Conservation (phyloP, 805 yeast genomes). For the Spathaspora sp. region DNA sequence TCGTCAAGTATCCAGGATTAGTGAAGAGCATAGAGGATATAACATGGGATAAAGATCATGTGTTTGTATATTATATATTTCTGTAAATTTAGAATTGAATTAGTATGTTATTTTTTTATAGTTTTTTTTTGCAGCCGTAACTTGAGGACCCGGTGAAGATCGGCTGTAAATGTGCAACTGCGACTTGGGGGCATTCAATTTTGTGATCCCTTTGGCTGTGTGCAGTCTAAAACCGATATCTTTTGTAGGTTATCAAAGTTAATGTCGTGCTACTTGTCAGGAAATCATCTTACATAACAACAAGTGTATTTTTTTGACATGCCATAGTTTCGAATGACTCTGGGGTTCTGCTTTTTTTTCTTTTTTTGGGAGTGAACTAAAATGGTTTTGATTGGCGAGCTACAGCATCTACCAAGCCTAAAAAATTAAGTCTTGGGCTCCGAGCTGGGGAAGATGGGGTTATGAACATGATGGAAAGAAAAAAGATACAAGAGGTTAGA, state of each 20-base stretch:
- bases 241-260: not conserved
- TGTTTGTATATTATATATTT: not conserved
- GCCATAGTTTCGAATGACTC: not conserved
- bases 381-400: not conserved
- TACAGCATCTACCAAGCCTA: not conserved
- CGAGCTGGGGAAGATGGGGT: not conserved
- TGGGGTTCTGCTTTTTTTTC: not conserved
- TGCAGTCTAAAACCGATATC: not conserved
- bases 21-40: conserved; percentile 10
- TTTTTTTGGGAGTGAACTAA: not conserved
- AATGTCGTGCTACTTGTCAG: not conserved
- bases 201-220: too few relatives aligned
- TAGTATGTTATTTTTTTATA: not conserved
- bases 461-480: not conserved
- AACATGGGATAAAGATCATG: not conserved
- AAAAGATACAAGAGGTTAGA: not conserved
- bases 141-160: not conserved
- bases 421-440: not conserved
- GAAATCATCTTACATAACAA: too few relatives aligned
- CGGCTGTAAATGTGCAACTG: not conserved
- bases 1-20: conserved; percentile 18
- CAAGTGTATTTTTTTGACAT: too few relatives aligned
- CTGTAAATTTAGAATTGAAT: not conserved
- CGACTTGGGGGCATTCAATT: too few relatives aligned
- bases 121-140: not conserved